Evolutionary conservation across 176 grass and related monocot species (phyloP).

Genomic region (Dactylis glomerata): DNA sequence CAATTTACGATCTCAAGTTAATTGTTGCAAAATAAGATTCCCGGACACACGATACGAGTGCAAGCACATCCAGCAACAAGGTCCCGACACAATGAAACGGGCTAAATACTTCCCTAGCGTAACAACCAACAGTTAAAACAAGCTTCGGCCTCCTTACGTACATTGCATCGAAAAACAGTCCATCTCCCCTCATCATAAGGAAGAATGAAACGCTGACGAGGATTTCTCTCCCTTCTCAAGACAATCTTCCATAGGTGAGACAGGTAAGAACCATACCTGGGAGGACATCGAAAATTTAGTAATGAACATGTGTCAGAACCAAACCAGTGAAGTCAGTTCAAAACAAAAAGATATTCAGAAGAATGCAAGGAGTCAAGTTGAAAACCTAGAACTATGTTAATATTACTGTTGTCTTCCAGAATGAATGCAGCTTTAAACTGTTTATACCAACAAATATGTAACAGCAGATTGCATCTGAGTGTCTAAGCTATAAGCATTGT

Average conservation of each 20-base stretch:
- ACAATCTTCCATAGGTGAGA: constrained; percentile 15
- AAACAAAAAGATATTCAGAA: not conserved
- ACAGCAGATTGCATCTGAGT: not conserved
- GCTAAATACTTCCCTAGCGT: constrained; percentile 32
- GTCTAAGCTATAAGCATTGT: not conserved
- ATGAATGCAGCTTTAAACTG: not conserved
- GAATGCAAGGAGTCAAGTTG: not conserved
- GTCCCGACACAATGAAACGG: not conserved
- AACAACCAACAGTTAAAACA: constrained; percentile 25
- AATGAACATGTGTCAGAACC: not conserved
- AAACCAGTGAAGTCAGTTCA: not conserved
- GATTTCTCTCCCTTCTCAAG: not conserved
- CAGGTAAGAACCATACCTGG: constrained; percentile 23
- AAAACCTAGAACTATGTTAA: not conserved
- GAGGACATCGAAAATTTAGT: not conserved
- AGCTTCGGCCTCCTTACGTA: constrained; percentile 21
- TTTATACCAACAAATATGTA: not conserved
- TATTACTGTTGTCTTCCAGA: not conserved
- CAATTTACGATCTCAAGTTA: constrained; percentile 17
- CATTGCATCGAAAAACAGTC: constrained; percentile 2
- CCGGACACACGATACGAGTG: not conserved
- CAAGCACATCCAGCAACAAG: not conserved
- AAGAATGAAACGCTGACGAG: constrained; percentile 23
- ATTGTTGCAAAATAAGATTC: not conserved
- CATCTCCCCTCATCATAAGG: constrained; percentile 19